phyloP scores from a whole-genome alignment of 2,329 filamentous ascomycete species.

The Sporothrix variecibatus region DNA sequence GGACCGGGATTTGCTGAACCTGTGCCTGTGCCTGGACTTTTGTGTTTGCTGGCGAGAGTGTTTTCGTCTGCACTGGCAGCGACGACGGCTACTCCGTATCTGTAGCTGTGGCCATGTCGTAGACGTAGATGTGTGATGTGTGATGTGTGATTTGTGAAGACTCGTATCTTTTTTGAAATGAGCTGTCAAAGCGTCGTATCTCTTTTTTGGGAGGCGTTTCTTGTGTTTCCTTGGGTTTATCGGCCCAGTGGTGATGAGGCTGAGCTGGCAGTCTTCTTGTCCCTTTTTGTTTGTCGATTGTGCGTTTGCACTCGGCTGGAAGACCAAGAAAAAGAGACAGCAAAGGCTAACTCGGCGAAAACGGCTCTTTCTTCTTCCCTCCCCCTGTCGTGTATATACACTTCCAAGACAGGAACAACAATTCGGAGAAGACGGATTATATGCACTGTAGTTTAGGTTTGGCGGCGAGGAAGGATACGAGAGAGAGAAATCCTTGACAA shows the following conservation, averaged over 20 bases:
- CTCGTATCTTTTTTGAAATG: background rate
- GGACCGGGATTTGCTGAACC: background rate
- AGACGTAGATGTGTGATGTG: background rate
- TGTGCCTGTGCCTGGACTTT: background rate
- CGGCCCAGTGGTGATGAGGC: background rate
- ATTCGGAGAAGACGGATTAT: background rate
- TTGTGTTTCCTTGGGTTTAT: slow-evolving; percentile 1
- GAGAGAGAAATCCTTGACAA: background rate
- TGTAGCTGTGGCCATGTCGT: background rate
- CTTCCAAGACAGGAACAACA: background rate
- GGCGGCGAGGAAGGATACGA: background rate
- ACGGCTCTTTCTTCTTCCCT: too few species aligned
- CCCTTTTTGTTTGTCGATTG: background rate
- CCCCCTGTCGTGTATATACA: background rate
- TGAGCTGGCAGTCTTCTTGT: background rate
- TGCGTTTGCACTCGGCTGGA: background rate
- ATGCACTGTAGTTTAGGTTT: slow-evolving; percentile 10
- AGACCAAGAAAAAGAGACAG: background rate
- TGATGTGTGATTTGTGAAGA: background rate
- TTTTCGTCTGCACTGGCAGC: background rate
- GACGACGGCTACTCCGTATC: background rate
- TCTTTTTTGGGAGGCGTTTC: background rate
- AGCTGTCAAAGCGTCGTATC: background rate
- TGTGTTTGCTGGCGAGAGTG: background rate
- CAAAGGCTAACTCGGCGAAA: background rate